A percentile compares a stretch with the other conserved stretches of the same genome.
Evolutionary conservation across 2,329 filamentous ascomycete genomes (phyloP).

Genomic region (Truncatella angustata): DNA sequence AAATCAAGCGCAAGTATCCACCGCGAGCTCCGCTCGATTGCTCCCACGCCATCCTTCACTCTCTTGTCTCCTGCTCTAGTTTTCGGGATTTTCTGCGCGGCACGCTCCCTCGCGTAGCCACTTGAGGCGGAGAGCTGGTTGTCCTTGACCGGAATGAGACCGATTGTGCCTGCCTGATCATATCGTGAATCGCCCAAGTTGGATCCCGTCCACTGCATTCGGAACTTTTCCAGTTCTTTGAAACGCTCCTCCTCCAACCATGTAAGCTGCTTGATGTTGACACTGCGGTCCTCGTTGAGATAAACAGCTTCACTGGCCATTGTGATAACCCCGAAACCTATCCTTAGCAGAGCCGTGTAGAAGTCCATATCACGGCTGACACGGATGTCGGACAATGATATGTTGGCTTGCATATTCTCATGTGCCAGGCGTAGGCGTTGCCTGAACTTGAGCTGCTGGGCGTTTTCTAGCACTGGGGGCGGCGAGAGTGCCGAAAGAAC

Average conservation of each 20-base stretch:
- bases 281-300: constrained; percentile 79
- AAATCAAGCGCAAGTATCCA: constrained; percentile 78
- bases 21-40: constrained; percentile 73
- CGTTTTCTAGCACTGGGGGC: constrained; percentile 42
- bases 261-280: constrained; percentile 73
- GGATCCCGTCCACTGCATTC: constrained; percentile 48
- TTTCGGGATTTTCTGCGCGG: constrained; percentile 56
- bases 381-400: constrained; percentile 76
- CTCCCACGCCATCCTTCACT: constrained; percentile 67
- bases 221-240: constrained; percentile 67
- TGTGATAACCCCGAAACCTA: constrained; percentile 84
- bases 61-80: constrained; percentile 43
- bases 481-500: constrained; percentile 70
- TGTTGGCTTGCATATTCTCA: constrained; percentile 87
- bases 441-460: constrained; percentile 38
- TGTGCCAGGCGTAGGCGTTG: constrained; percentile 72
- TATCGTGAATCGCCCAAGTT: constrained; percentile 46
- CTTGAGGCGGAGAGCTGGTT: constrained; percentile 42
- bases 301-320: constrained; percentile 96
- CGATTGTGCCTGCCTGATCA: constrained; percentile 53
- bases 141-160: constrained; percentile 53
- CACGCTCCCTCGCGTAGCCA: constrained; percentile 70
- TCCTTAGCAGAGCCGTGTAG: constrained; percentile 83
- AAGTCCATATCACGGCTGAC: constrained; percentile 91
- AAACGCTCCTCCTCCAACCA: constrained; percentile 91